These are phyloP conservation scores for Cinnamomum micranthum DNA, from an alignment of 164 flowering plant genomes.

Conservation along the genomic window DNA sequence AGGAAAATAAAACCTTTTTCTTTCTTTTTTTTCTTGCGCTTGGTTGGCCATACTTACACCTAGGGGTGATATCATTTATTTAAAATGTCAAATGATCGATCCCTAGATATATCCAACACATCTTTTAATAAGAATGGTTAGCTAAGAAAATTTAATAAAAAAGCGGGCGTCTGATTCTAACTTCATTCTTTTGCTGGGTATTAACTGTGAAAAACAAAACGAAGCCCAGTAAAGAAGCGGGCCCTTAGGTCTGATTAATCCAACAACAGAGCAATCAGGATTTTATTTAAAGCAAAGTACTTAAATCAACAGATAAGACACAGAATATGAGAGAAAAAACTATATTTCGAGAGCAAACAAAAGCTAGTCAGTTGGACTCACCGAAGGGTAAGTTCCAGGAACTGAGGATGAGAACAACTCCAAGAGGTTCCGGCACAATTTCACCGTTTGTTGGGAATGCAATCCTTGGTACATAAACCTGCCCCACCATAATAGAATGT, in stretches of 20 bases:
- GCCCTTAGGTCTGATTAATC: no score
- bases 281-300: not conserved
- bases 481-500: constrained; percentile 11
- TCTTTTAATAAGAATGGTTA: no score
- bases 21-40: no score
- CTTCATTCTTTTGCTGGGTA: not conserved
- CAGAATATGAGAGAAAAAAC: not conserved
- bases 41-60: not conserved
- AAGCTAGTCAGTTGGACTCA: constrained; percentile 25
- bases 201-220: not conserved
- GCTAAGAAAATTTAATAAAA: no score
- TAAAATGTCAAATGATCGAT: no score
- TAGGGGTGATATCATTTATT: no score
- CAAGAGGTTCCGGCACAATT: constrained; percentile 75
- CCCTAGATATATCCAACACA: no score
- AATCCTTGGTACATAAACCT: constrained; percentile 44
- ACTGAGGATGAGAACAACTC: constrained; percentile 63
- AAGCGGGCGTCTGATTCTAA: no score
- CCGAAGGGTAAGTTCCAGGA: constrained; percentile 85
- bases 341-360: not conserved
- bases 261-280: not conserved
- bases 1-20: no score
- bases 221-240: no score
- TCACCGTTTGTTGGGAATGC: constrained; percentile 62
- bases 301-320: no score